Evolutionary conservation across 352 stramenopile species (phyloP), one percentile per base, ranked within the genome.

Genomic region (Pilasporangium apinafurcum): DNA sequence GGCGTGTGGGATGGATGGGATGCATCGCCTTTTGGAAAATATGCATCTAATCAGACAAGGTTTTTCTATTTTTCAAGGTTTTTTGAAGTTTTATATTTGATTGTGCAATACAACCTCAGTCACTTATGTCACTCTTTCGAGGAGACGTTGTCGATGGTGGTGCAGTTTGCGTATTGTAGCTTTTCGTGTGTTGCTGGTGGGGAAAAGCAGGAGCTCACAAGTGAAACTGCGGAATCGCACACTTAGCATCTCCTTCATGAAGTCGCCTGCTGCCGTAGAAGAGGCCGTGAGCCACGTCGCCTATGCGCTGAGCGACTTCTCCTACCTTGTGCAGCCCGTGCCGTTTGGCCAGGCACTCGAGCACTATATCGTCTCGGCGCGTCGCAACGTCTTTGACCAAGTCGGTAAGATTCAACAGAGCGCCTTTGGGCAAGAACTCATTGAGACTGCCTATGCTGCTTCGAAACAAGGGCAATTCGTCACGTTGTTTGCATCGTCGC

Each of bases 401-500:
- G 75, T 87, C 22, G 75, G 71, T 50, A 83, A 85, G 38, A 48
- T 87, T 30, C 37, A 62, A 46, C 57, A 75, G 32, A 43, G 59
- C 21, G 20, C 45, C n/a, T 62, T 62, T 14, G 73, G 62, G 37
- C 68, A 86, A 31, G 70, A 86, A 54, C 61, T 86, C 17, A 62
- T 86, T 29, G 75, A 87, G 36, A 48, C 65, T 28, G 73, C 76
- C 16, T 86, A 86, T 47, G 69, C 69, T 12, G 70, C 73, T 24
- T 68, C 71, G 24, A 67, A 68, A 52, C 57, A 59, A 33, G 90
- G 88, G 2, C 80, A 91, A 56, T 86, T 96, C 51, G 86, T 91
- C 44, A 95, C 90, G 36, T 81, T 94, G 12, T 96, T 95, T 51
- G 90, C 88, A 29, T 81, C 84, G 4, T 95, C 82, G 52, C 86